Percentiles rank a stretch among this genome's conserved stretches.
Conservation (phyloP, 805 yeast genomes). For the Candida chauliodis region DNA sequence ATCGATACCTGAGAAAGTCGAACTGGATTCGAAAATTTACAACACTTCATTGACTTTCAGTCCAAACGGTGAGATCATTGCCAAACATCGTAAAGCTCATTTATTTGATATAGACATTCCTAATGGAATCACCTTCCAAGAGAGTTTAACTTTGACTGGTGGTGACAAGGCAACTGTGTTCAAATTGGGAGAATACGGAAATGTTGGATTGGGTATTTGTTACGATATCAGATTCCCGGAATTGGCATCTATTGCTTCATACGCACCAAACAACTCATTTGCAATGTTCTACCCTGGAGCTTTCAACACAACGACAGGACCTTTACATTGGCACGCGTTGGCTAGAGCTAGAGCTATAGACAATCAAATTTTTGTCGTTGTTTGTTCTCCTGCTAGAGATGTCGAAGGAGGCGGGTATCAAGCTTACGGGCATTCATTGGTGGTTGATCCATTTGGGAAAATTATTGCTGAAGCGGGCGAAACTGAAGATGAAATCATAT, state of each 20-base stretch:
- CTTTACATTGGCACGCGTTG: conserved; percentile 75
- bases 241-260: conserved; percentile 64
- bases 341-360: conserved; percentile 75
- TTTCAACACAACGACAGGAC: conserved; percentile 81
- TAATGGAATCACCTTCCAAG: conserved; percentile 83
- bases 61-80: conserved; percentile 71
- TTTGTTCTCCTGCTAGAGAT: conserved; percentile 90
- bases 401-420: conserved; percentile 42
- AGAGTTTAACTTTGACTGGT: conserved; percentile 68
- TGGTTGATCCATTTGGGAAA: conserved; percentile 40
- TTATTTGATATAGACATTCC: conserved; percentile 92
- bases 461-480: conserved; percentile 45
- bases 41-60: conserved; percentile 80
- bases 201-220: conserved; percentile 82
- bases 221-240: conserved; percentile 82
- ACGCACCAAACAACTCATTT: conserved; percentile 56
- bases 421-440: conserved; percentile 45
- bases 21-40: conserved; percentile 48
- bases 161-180: conserved; percentile 82
- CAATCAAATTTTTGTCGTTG: conserved; percentile 65
- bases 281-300: conserved; percentile 85
- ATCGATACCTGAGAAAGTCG: conserved; percentile 75
- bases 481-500: conserved; percentile 37
- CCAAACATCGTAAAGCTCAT: conserved; percentile 85
- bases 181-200: conserved; percentile 59